Evolutionary conservation across 2,329 filamentous ascomycete species (phyloP).

Genomic region (Penicillium sclerotiorum): DNA sequence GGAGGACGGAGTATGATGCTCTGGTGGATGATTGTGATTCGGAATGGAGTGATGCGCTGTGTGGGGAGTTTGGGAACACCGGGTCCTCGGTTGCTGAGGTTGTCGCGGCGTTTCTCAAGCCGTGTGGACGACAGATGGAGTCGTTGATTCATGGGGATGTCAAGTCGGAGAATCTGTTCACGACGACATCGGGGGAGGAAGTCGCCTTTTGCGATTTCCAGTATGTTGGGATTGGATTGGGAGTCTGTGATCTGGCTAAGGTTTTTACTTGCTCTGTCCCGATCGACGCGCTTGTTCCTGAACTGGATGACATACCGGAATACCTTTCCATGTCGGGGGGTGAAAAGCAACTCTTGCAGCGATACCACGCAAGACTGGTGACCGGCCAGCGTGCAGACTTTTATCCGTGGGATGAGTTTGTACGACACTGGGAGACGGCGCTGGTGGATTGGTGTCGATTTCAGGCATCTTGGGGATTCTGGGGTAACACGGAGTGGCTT

Average conservation of each 20-base stretch:
- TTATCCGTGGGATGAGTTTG: constrained; percentile 60
- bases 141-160: constrained; percentile 70
- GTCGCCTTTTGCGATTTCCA: constrained; percentile 72
- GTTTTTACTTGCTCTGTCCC: constrained; percentile 69
- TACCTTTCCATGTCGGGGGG: constrained; percentile 54
- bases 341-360: constrained; percentile 55
- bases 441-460: constrained; percentile 69
- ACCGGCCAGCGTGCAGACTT: constrained; percentile 18
- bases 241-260: constrained; percentile 68
- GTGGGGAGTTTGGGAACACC: constrained; percentile 31
- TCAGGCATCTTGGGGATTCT: constrained; percentile 64
- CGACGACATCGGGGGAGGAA: constrained; percentile 49
- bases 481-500: constrained; percentile 63
- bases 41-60: constrained; percentile 60
- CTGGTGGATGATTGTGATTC: constrained; percentile 52
- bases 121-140: constrained; percentile 49
- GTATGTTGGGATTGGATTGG: constrained; percentile 65
- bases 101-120: constrained; percentile 56
- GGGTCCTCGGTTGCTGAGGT: constrained; percentile 52
- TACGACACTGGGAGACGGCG: constrained; percentile 67
- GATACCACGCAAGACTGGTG: constrained; percentile 44
- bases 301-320: constrained; percentile 32
- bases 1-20: constrained; percentile 57
- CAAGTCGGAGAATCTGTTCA: constrained; percentile 70
- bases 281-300: constrained; percentile 51